Percentiles rank a stretch among this genome's conserved stretches.
Conservation (phyloP, 2,329 filamentous ascomycete species). For the Harringtonia aguacate region DNA sequence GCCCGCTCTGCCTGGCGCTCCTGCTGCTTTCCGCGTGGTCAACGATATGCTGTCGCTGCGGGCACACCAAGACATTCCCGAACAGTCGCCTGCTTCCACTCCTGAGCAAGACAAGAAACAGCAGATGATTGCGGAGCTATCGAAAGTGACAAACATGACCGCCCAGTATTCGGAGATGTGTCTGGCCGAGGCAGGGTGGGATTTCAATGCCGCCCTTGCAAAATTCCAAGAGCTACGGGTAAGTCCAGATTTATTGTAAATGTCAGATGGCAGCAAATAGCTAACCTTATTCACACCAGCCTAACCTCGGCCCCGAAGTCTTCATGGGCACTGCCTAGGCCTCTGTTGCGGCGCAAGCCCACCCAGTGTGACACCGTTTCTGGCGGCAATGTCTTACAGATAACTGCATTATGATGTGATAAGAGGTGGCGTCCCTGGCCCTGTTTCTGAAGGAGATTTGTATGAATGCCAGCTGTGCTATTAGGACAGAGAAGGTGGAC, state of each 20-base stretch:
- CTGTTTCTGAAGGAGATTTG: no score
- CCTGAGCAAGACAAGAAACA: constrained; percentile 39
- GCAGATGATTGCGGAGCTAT: constrained; percentile 64
- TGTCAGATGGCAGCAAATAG: constrained; percentile 6
- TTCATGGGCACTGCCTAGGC: constrained; percentile 8
- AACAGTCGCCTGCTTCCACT: constrained; percentile 19
- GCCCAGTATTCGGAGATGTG: constrained; percentile 71
- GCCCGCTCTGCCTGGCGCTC: constrained; percentile 51
- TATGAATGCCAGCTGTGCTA: no score
- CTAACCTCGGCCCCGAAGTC: constrained; percentile 11
- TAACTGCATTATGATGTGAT: no score
- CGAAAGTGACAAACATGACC: constrained; percentile 70
- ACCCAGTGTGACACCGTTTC: no score
- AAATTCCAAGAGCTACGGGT: constrained; percentile 71
- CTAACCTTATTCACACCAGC: constrained; percentile 6
- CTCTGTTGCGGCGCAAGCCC: no score
- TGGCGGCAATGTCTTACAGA: no score
- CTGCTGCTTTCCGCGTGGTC: constrained; percentile 59
- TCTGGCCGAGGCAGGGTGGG: constrained; percentile 68
- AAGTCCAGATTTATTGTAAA: constrained; percentile 17
- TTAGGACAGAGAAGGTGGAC: no score
- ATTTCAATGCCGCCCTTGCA: constrained; percentile 62
- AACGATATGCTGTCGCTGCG: constrained; percentile 70
- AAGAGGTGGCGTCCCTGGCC: no score
- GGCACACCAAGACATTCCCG: constrained; percentile 45